Evolutionary conservation across 106 monocot genomes (phyloP), one percentile per base, ranked within the genome.

Genomic region (Alisma plantagoaquatica): DNA sequence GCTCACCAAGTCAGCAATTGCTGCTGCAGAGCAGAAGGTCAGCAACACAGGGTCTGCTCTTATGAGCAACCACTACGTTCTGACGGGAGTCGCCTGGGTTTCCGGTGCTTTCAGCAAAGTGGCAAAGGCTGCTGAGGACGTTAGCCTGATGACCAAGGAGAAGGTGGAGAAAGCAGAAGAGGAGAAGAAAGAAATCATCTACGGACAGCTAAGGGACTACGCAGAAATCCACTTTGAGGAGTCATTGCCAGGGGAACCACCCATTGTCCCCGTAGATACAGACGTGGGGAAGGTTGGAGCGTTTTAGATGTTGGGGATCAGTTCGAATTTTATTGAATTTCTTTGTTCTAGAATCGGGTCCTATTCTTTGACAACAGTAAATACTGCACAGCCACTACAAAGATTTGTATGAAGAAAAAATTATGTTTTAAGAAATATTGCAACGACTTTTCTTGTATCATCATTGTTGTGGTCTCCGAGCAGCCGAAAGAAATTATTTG

Each of bases 1-100:
- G 41, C 51, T 27, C 9, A 64, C 64, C 11, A 64, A 22, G 29
- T 53, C 64, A 20, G 64, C 64, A 2, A 12, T 64, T 20, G 41
- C 53, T 2, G 42, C 27, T 11, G 64, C 64, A 11, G 64, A 64
- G 28, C 41, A 53, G 42, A 64, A 53, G 41, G 52, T 43, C 18
- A 53, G 53, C 51, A 42, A 3, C 22, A 42, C 64, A 12, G 64
- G 53, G 41, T 64, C 64, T 6, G 51, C 51, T 14, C 3, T 64
- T 11, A 41, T 53, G 52, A 64, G 19, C 23, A 64, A 64, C 52
- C 23, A 15, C 10, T 64, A 41, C 41, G 18, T 63, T 2, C n/a
- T 42, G 19, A 51, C 63, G 8, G 63, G 63, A 17, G 63, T 42
- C 14, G 6, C 52, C 10, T 63, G 63, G 63, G 63, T 63, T 3